phyloP scores from a whole-genome alignment of 768 basidiomycete genomes.

The Xerocomellus chrysenteron region DNA sequence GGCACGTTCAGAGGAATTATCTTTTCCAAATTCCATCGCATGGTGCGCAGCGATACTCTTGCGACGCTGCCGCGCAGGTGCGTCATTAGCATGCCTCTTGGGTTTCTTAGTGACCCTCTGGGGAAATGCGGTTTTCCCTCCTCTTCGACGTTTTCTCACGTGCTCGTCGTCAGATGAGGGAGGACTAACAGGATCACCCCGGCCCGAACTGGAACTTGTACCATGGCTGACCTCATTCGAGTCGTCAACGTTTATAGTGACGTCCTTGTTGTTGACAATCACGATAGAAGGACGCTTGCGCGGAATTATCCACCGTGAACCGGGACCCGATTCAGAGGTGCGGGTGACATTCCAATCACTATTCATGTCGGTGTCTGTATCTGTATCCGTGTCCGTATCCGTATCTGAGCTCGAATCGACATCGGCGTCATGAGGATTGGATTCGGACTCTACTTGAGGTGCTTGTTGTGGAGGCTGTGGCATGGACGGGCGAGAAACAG shows the following conservation, averaged over 20 bases:
- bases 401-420: slow-evolving; percentile 9
- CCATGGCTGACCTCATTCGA: not conserved
- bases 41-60: not conserved
- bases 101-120: slow-evolving; percentile 10
- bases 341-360: slow-evolving; percentile 11
- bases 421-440: slow-evolving; percentile 3
- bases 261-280: not conserved
- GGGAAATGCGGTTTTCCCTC: not conserved
- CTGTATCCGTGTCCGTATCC: slow-evolving; percentile 9
- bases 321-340: slow-evolving; percentile 10
- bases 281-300: slow-evolving; percentile 23
- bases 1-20: not conserved
- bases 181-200: not conserved
- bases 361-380: slow-evolving; percentile 17
- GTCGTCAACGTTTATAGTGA: not conserved
- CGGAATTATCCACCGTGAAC: slow-evolving; percentile 19
- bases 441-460: slow-evolving; percentile 2
- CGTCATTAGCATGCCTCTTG: slow-evolving; percentile 12
- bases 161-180: slow-evolving; percentile 5
- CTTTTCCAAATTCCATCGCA: not conserved
- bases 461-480: not conserved
- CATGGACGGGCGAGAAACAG: not conserved
- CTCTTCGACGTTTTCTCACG: slow-evolving; percentile 19
- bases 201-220: not conserved
- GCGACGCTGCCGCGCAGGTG: slow-evolving; percentile 2